Base-by-base conservation (phyloP, 208 protist species). In the Porcisia deanei region DNA sequence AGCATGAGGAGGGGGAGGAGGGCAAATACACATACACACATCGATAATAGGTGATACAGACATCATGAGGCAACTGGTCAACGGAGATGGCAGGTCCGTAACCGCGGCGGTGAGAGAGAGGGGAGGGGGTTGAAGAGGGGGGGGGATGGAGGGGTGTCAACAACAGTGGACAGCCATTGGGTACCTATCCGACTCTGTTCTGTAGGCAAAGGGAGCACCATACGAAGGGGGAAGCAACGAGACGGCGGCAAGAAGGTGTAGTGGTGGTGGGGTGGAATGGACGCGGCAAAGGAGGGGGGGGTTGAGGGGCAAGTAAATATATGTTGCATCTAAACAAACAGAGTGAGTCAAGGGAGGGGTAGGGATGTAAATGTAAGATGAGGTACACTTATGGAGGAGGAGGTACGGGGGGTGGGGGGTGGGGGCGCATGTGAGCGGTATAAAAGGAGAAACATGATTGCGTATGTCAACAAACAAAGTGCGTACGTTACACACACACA, bases 191-290 rank as follows among this genome's bases (percentile, higher is more conserved):
- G 30, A 30, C 30, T 30, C 30, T 30, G 30, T 30, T 30, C 30
- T 30, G 30, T 30, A 30, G 30, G 30, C 30, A 0, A 30, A 30
- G 30, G 30, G 0, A 30, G 30, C 30, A 30, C 30, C 30, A 30
- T 30, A 30, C 30, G 30, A 30, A 30, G 30, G 30, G 30, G 30
- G 30, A 30, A 30, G 30, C 34, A 57, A 59, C 25, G 61, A 9
- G 58, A 78, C 41, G 8, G 52, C 75, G 52, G 34, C n/a, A 30
- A 30, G 30, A 30, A 30, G 30, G 30, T 61, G 58, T 68, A 76
- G 47, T 39, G 67, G 64, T 22, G 39, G 70, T 75, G 34, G 9
- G 45, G 61, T 8, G n/a, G 8, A n/a, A 22, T 52, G 49, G 43
- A 22, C 37, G 16, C 72, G 6, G 25, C 60, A 18, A 14, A 37